Base-by-base conservation (phyloP, 2,329 filamentous ascomycete genomes). In the Colletotrichum noveboracense region DNA sequence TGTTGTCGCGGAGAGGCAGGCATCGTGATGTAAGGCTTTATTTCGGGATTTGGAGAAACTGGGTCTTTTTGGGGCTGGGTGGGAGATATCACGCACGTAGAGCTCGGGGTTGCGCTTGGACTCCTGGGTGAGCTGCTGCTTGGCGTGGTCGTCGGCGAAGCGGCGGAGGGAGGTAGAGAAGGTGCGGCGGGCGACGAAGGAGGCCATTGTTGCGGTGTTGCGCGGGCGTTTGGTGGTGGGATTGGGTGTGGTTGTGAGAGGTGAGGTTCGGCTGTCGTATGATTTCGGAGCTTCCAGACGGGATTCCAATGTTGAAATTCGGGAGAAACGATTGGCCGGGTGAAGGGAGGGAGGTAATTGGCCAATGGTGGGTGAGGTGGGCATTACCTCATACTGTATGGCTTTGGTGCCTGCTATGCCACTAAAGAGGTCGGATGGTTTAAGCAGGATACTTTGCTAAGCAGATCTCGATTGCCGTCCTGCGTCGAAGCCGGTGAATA, bases 121-220 rank as follows among this genome's bases (percentile, higher is more conserved):
- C 85, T 91, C 89, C 83, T 88, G 85, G 86, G 90, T 89, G 78
- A 92, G 89, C 81, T 85, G 84, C 77, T 85, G 79, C 82, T 89
- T 85, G 80, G 83, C 82, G 66, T 85, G 80, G 75, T 87, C 83
- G 75, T 77, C 72, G 70, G 78, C 72, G 78, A 91, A 80, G 76
- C 89, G 89, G 80, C 90, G 90, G 78, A 84, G 82, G 73, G 88
- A 86, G 81, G 89, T 91, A 80, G 88, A 86, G 81, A 92, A 89
- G 76, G 90, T 86, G 78, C 91, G 87, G 80, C 90, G 89, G 79
- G 90, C 86, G 81, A 91, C 84, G 80, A 89, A 83, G 80, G 91
- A 91, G 76, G 90, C 88, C 90, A 92, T 92, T 83, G 81, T 85
- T 83, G 78, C 78, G 79, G 79, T 75, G 66, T 74, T 77, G 67